A percentile compares a stretch with the other conserved stretches of the same genome.
Evolutionary conservation across 176 grass and related monocot species (phyloP).

Genomic region (Bolboschoenus planiculmis): DNA sequence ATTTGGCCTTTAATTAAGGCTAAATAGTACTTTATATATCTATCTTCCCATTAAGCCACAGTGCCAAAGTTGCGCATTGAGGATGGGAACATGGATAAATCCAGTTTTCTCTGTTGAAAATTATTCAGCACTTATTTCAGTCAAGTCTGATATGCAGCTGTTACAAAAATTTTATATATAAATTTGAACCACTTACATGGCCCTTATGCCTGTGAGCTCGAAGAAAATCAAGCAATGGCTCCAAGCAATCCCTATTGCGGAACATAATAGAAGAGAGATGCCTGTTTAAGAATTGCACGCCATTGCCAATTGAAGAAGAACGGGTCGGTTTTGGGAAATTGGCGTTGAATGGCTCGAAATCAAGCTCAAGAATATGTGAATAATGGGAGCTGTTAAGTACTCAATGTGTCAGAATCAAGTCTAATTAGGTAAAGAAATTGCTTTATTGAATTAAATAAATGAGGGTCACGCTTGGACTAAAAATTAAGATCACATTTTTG

Average conservation of each 20-base stretch:
- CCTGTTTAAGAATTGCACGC: constrained; percentile 88
- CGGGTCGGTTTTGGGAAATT: constrained; percentile 62
- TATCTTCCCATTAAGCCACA: background rate
- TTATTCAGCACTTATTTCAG: background rate
- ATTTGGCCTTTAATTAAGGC: background rate
- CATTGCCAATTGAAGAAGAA: constrained; percentile 93
- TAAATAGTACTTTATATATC: background rate
- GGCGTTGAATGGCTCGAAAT: constrained; percentile 90
- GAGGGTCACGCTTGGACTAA: background rate
- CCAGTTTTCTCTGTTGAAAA: background rate
- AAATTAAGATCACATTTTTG: background rate
- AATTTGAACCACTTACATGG: constrained; percentile 45
- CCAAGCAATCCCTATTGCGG: constrained; percentile 81
- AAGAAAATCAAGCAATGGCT: constrained; percentile 85
- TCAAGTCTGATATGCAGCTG: background rate
- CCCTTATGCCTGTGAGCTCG: constrained; percentile 76
- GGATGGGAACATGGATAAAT: background rate
- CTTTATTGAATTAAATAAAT: background rate
- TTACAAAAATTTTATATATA: background rate
- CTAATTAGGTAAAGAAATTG: background rate
- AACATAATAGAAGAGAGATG: constrained; percentile 96
- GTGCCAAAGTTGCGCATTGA: background rate
- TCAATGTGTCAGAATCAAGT: constrained; percentile 17
- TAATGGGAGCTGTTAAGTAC: constrained; percentile 31
- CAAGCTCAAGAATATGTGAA: constrained; percentile 67